A percentile compares a stretch with the other conserved stretches of the same genome.
Evolutionary conservation across 441 rosid species (phyloP).

Genomic region (Corymbia citriodora): DNA sequence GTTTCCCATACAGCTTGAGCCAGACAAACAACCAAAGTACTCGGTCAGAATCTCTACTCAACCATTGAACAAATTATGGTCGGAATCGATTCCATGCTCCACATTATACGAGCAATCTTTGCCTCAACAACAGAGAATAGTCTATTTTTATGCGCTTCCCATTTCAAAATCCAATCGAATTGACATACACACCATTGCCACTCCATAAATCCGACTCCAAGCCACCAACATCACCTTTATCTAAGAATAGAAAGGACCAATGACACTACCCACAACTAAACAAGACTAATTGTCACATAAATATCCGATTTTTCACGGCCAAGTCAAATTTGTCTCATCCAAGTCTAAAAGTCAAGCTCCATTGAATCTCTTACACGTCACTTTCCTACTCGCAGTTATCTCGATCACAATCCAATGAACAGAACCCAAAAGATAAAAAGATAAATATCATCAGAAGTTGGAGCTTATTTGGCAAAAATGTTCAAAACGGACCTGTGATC

Average conservation of each 20-base stretch:
- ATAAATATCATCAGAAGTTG: neutral
- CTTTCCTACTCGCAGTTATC: neutral
- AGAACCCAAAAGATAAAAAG: neutral
- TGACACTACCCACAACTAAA: neutral
- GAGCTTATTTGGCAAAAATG: neutral
- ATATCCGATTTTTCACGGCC: neutral
- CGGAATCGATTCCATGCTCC: neutral
- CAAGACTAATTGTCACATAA: neutral
- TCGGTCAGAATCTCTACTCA: neutral
- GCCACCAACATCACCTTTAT: neutral
- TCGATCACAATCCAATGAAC: neutral
- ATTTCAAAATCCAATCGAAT: neutral
- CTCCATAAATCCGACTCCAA: neutral
- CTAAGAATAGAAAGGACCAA: neutral
- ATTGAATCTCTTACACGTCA: neutral
- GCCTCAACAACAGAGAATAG: neutral
- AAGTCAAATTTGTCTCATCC: neutral
- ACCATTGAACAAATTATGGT: neutral
- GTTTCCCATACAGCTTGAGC: neutral
- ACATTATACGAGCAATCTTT: neutral
- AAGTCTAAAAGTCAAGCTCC: neutral
- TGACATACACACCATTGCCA: neutral
- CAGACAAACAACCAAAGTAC: neutral
- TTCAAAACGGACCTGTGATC: conserved; percentile 50
- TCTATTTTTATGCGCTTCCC: neutral